Conservation (phyloP, 2,329 filamentous ascomycete species). For the Gaeumannomyces tritici region DNA sequence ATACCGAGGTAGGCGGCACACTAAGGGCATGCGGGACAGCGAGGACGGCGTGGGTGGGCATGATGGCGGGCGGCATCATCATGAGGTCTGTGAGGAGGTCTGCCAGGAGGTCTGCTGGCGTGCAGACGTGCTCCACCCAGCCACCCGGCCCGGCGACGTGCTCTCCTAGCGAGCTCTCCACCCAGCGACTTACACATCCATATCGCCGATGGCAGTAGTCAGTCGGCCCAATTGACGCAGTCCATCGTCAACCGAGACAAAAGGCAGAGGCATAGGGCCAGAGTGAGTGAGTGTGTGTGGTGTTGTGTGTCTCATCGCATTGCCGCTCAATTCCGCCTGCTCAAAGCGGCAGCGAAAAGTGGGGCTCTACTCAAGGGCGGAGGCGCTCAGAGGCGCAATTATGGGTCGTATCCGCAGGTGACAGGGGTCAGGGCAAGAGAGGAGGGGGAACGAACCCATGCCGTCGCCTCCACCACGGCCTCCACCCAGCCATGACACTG, state of each 20-base stretch:
- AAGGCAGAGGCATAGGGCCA: not conserved
- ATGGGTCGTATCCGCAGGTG: not conserved
- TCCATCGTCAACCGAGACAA: not conserved
- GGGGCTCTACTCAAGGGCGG: not conserved
- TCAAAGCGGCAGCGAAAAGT: not conserved
- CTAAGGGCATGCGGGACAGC: no score
- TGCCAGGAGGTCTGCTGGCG: not conserved
- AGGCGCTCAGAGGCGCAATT: not conserved
- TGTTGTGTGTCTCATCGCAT: not conserved
- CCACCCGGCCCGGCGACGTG: not conserved
- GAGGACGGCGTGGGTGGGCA: no score
- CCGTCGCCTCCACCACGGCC: not conserved
- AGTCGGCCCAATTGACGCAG: not conserved
- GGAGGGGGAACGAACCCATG: not conserved
- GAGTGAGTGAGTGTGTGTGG: not conserved
- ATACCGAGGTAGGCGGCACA: no score
- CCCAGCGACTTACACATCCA: not conserved
- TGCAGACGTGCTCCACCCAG: not conserved
- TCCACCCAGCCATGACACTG: not conserved
- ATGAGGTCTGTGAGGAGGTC: not conserved
- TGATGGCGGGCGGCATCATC: not conserved
- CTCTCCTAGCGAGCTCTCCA: not conserved
- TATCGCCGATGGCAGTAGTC: not conserved
- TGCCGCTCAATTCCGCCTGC: not conserved
- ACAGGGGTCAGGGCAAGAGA: not conserved